A percentile compares a stretch with the other conserved stretches of the same genome.
Conservation (phyloP, 2,329 filamentous ascomycete genomes). For the Phialophora verrucosa region DNA sequence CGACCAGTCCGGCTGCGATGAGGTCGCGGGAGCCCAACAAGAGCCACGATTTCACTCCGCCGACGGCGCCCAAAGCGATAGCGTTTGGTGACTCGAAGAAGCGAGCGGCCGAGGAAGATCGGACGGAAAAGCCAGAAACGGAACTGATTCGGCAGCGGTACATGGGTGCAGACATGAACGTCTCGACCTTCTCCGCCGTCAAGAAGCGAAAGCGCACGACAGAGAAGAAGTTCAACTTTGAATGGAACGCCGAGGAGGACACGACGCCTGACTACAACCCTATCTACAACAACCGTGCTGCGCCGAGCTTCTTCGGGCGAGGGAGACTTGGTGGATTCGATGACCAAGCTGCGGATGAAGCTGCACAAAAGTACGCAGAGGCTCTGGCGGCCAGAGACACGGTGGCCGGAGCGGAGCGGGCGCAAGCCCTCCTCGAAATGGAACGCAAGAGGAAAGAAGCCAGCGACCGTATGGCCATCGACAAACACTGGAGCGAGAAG, state of each 20-base stretch:
- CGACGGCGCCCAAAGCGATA: conserved; percentile 52
- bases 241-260: conserved; percentile 95
- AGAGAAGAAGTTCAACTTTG: conserved; percentile 98
- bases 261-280: conserved; percentile 84
- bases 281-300: conserved; percentile 71
- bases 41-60: conserved; percentile 60
- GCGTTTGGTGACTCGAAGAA: conserved; percentile 51
- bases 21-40: conserved; percentile 50
- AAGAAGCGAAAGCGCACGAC: conserved; percentile 94
- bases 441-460: conserved; percentile 78
- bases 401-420: conserved; percentile 76
- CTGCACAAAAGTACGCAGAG: conserved; percentile 64
- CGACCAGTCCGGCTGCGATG: conserved; percentile 59
- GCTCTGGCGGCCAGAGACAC: conserved; percentile 75
- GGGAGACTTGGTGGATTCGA: conserved; percentile 70
- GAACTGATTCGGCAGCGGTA: conserved; percentile 79
- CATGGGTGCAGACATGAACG: conserved; percentile 86
- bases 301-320: conserved; percentile 72
- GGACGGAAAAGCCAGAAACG: conserved; percentile 69
- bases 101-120: conserved; percentile 55
- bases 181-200: conserved; percentile 87
- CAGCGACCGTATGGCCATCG: conserved; percentile 73
- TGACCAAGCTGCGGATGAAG: conserved; percentile 60
- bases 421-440: conserved; percentile 81
- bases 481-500: conserved; percentile 97